Conservation (phyloP, 1,139 yeast species). For the Candida sp. region DNA sequence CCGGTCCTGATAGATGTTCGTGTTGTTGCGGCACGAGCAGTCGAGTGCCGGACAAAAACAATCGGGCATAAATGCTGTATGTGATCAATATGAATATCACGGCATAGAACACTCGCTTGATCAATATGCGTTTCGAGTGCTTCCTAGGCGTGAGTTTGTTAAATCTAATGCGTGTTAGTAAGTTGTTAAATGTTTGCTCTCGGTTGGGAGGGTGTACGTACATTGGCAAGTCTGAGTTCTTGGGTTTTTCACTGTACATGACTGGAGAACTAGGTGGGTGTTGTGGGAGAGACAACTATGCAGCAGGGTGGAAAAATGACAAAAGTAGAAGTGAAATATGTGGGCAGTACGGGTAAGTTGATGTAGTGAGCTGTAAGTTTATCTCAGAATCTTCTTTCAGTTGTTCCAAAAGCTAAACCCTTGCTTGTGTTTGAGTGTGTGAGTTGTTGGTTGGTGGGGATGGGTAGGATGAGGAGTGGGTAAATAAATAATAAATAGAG, state of each 20-base stretch:
- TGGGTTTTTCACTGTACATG: slow-evolving; percentile 29
- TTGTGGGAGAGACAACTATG: not conserved
- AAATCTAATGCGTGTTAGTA: slow-evolving; percentile 9
- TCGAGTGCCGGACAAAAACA: slow-evolving; percentile 1
- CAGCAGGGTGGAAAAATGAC: not conserved
- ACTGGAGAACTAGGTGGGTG: slow-evolving; percentile 17
- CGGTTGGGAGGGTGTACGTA: slow-evolving; percentile 27
- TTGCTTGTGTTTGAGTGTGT: no score
- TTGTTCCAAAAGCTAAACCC: no score
- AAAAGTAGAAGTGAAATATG: no score
- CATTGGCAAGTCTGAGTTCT: slow-evolving; percentile 53
- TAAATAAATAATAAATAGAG: no score
- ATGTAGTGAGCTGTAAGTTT: no score
- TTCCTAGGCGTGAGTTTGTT: slow-evolving; percentile 16
- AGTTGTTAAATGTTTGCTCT: not conserved
- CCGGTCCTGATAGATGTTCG: slow-evolving; percentile 1
- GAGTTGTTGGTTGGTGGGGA: no score
- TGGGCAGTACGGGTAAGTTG: no score
- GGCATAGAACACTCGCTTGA: slow-evolving; percentile 13
- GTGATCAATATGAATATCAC: slow-evolving; percentile 11
- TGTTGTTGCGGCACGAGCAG: not conserved
- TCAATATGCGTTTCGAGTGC: slow-evolving; percentile 14
- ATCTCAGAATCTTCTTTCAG: no score
- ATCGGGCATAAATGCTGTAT: slow-evolving; percentile 13
- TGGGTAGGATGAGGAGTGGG: no score